phyloP scores from a whole-genome alignment of 225 moss, liverwort and hornwort genomes.

The Pleurozium schreberi region DNA sequence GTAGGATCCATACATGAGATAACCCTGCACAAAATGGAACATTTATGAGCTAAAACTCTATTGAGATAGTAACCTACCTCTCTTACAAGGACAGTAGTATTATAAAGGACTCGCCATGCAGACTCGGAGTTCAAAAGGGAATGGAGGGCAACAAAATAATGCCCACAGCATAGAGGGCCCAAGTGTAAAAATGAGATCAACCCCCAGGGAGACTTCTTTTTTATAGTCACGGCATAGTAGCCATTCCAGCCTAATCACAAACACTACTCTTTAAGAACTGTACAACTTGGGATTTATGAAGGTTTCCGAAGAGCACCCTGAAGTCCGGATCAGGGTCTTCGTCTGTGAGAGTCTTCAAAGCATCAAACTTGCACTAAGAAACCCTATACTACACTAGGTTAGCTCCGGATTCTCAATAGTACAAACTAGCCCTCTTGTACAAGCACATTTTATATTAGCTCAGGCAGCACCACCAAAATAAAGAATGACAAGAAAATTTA shows the following conservation, averaged over 20 bases:
- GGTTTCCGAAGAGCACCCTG: neutral
- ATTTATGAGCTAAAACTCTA: neutral
- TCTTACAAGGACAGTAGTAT: neutral
- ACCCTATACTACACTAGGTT: neutral
- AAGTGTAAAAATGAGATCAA: neutral
- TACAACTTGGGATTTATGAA: neutral
- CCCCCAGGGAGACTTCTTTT: neutral
- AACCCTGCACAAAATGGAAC: conserved; percentile 42
- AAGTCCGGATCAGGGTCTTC: neutral
- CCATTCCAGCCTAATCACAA: neutral
- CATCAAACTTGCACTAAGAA: neutral
- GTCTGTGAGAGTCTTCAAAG: neutral
- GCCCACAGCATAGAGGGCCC: neutral
- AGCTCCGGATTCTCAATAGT: neutral
- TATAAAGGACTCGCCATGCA: neutral
- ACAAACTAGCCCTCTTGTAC: neutral
- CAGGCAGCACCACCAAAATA: neutral
- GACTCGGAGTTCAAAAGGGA: neutral
- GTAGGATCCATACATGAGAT: conserved; percentile 98
- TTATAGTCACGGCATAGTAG: neutral
- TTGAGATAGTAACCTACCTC: neutral
- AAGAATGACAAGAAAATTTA: neutral
- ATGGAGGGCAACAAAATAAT: neutral
- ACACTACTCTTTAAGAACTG: neutral
- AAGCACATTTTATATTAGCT: neutral